phyloP scores from a whole-genome alignment of 2,329 filamentous ascomycete species.

The Aspergillus puulaauensis region DNA sequence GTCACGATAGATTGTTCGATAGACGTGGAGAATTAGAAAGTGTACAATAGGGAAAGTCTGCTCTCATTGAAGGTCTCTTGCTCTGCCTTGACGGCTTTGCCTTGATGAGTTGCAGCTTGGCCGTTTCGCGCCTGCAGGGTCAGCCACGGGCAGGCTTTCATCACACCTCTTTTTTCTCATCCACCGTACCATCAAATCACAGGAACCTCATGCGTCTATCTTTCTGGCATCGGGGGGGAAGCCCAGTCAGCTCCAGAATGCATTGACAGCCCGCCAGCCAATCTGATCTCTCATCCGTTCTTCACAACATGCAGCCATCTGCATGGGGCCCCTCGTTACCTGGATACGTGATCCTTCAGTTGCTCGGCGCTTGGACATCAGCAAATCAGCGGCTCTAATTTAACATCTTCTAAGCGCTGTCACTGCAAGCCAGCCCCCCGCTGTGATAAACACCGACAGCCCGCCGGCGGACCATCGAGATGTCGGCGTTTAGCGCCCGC shows the following conservation, averaged over 20 bases:
- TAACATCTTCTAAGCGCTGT: slow-evolving; percentile 17
- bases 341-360: slow-evolving; percentile 2
- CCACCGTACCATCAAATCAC: background rate
- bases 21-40: background rate
- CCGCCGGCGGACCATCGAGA: slow-evolving; percentile 22
- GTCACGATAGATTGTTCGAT: slow-evolving; percentile 5
- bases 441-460: slow-evolving; percentile 16
- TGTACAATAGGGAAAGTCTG: slow-evolving; percentile 5
- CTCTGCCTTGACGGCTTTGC: background rate
- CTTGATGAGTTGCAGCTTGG: background rate
- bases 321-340: background rate
- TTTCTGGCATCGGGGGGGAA: background rate
- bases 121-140: background rate
- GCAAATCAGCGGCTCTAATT: slow-evolving; percentile 11
- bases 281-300: background rate
- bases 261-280: background rate
- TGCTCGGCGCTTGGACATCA: slow-evolving; percentile 8
- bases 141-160: background rate
- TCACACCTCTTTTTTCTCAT: background rate
- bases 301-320: background rate
- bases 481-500: slow-evolving; percentile 30
- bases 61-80: background rate
- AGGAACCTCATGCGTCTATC: background rate
- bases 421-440: slow-evolving; percentile 10
- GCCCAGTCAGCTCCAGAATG: background rate